A percentile compares a stretch with the other conserved stretches of the same genome.
Conservation (phyloP, 108 stramenopile species). For the Seminavis robusta region DNA sequence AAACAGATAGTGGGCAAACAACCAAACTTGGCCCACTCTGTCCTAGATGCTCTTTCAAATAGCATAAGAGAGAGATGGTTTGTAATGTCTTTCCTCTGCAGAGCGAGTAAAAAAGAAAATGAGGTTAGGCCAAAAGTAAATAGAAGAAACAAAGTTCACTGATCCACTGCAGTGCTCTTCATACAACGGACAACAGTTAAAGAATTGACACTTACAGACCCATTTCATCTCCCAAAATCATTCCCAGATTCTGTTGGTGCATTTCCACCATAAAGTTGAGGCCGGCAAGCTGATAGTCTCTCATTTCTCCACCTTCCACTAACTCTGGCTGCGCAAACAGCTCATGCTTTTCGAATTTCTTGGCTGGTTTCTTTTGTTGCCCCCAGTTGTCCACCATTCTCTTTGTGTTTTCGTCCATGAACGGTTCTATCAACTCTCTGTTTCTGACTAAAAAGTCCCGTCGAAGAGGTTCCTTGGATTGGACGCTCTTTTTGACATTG, state of each 20-base stretch:
- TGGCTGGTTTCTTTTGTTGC: no score
- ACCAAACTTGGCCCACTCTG: constrained; percentile 79
- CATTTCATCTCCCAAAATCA: constrained; percentile 94
- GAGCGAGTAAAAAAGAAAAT: not conserved
- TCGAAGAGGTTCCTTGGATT: constrained; percentile 11
- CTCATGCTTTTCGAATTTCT: no score
- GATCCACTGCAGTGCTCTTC: no score
- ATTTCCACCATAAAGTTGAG: constrained; percentile 86
- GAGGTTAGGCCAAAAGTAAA: not conserved
- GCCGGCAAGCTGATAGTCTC: constrained; percentile 90
- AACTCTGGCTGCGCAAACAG: not conserved
- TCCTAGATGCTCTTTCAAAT: constrained; percentile 57
- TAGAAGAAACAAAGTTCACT: not conserved
- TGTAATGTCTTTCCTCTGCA: constrained; percentile 90
- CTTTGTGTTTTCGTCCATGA: constrained; percentile 25
- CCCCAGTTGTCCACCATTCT: not conserved
- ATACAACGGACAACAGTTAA: no score
- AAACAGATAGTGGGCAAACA: constrained; percentile 83
- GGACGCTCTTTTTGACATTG: constrained; percentile 10
- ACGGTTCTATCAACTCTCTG: constrained; percentile 22
- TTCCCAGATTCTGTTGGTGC: constrained; percentile 51
- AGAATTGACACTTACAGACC: constrained; percentile 10
- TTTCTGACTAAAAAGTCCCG: constrained; percentile 24
- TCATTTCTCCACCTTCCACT: constrained; percentile 27
- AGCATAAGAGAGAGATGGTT: constrained; percentile 80